Conservation (phyloP, 2,329 filamentous ascomycete species). For the Coleophoma crateriformis region DNA sequence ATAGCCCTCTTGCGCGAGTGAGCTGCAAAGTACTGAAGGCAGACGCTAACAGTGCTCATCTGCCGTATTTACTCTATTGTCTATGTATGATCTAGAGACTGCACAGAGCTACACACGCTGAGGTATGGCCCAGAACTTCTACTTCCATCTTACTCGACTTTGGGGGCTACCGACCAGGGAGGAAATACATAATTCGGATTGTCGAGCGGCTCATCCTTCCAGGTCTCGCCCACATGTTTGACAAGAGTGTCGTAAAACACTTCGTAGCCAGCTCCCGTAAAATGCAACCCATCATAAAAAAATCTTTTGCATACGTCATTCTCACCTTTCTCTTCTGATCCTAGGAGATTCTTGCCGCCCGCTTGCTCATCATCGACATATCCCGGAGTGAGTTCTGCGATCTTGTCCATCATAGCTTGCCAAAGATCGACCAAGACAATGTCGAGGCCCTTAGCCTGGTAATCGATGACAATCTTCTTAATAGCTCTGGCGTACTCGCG, state of each 20-base stretch:
- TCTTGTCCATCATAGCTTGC: constrained; percentile 70
- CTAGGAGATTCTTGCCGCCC: constrained; percentile 8
- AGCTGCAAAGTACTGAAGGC: too few species aligned
- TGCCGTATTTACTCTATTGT: too few species aligned
- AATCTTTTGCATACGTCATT: constrained; percentile 13
- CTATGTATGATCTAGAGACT: too few species aligned
- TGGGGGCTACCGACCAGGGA: constrained; percentile 15
- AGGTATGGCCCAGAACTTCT: background rate
- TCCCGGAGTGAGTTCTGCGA: constrained; percentile 43
- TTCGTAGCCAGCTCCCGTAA: constrained; percentile 23
- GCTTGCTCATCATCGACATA: background rate
- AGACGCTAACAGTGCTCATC: too few species aligned
- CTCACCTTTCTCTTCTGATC: constrained; percentile 11
- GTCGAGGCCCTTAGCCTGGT: constrained; percentile 16
- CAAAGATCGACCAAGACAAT: constrained; percentile 74
- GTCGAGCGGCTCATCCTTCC: constrained; percentile 13
- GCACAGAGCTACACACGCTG: too few species aligned
- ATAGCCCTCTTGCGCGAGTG: too few species aligned
- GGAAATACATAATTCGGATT: constrained; percentile 21
- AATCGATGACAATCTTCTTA: constrained; percentile 30
- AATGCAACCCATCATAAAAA: constrained; percentile 23
- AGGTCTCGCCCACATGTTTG: constrained; percentile 14
- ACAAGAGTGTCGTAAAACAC: constrained; percentile 19
- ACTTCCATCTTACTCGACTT: background rate
- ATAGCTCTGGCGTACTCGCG: constrained; percentile 63